Evolutionary conservation across 345 rosid genomes (phyloP).

Genomic region (Physaria fendleri): DNA sequence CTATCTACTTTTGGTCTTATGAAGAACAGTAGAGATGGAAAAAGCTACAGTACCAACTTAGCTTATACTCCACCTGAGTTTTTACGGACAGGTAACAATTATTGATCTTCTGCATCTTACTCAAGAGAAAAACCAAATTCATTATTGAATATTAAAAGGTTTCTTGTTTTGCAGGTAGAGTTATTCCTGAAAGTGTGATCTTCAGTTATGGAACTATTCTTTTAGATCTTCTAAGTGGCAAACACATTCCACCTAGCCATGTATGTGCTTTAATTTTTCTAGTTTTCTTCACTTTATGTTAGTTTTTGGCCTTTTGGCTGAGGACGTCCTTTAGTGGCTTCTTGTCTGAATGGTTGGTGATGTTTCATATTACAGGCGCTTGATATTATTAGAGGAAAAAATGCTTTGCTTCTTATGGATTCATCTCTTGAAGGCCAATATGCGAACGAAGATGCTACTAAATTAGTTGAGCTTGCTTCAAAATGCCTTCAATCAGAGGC

Average conservation of each 20-base stretch:
- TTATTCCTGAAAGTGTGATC: background rate
- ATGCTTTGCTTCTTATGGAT: constrained; percentile 21
- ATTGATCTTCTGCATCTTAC: background rate
- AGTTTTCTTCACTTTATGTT: background rate
- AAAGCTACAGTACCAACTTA: background rate
- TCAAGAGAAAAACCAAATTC: too few species aligned
- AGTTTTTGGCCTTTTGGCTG: too few species aligned
- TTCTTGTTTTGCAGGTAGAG: background rate
- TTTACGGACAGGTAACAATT: background rate
- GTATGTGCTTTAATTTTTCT: background rate
- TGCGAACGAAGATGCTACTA: constrained; percentile 3
- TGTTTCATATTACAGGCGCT: constrained; percentile 13
- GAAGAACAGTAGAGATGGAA: background rate
- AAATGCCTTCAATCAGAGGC: constrained; percentile 20
- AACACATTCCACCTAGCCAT: background rate
- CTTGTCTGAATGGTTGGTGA: too few species aligned
- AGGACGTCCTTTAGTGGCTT: too few species aligned
- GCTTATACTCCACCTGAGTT: background rate
- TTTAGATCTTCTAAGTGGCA: background rate
- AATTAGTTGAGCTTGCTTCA: constrained; percentile 19
- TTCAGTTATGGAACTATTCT: background rate
- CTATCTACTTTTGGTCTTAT: background rate
- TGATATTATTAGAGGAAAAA: constrained; percentile 16
- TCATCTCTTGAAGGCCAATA: constrained; percentile 25
- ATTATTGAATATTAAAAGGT: background rate